phyloP scores from a whole-genome alignment of 306 rosid species.

The Dalbergia oliveri region DNA sequence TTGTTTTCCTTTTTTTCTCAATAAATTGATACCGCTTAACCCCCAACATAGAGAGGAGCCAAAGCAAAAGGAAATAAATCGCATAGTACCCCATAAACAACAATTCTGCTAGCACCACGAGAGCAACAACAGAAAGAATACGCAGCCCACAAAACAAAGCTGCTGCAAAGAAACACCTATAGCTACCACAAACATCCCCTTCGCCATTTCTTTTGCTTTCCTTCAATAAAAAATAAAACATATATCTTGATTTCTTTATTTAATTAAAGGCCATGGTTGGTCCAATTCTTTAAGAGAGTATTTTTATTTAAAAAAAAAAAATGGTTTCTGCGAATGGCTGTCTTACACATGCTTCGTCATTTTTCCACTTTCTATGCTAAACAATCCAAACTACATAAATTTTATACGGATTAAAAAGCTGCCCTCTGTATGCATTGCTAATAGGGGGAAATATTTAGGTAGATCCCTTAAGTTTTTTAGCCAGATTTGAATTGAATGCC shows the following conservation, averaged over 20 bases:
- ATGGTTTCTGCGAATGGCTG: constrained; percentile 37
- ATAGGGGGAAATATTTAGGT: constrained; percentile 1
- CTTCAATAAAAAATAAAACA: neutral
- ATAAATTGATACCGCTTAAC: too few species aligned
- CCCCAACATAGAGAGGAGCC: too few species aligned
- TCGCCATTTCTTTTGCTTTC: neutral
- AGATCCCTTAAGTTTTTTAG: too few species aligned
- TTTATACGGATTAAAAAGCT: constrained; percentile 40
- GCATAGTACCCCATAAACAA: too few species aligned
- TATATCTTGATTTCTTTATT: neutral
- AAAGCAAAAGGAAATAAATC: too few species aligned
- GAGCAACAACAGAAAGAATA: too few species aligned
- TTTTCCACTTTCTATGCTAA: constrained; percentile 51
- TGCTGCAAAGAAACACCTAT: too few species aligned
- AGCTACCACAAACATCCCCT: too few species aligned
- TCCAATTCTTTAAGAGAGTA: neutral
- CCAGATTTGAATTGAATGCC: too few species aligned
- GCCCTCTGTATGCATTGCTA: constrained; percentile 36
- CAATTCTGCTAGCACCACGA: too few species aligned
- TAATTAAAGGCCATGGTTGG: constrained; percentile 9
- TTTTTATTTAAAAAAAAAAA: neutral
- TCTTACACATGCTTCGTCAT: constrained; percentile 57
- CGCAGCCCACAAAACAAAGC: too few species aligned
- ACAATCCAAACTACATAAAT: neutral
- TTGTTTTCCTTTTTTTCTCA: neutral